phyloP scores from a whole-genome alignment of 2,329 filamentous ascomycete species.

The Aspergillus candidus region DNA sequence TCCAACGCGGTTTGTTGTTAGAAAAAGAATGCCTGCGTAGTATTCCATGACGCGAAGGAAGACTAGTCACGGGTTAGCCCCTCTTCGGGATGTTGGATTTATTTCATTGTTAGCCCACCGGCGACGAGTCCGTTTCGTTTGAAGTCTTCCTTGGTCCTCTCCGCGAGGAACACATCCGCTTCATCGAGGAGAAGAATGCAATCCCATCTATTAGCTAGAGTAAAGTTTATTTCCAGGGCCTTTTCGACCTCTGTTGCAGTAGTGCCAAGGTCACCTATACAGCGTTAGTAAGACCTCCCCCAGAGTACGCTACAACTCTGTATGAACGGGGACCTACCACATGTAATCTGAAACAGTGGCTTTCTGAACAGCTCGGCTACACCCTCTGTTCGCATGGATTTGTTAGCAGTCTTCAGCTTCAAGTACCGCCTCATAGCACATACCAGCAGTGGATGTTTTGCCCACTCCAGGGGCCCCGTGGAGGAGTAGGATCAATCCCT shows the following conservation, averaged over 20 bases:
- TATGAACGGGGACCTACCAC: constrained; percentile 17
- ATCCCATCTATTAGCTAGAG: constrained; percentile 21
- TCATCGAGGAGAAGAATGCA: constrained; percentile 43
- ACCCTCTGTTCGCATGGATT: background rate
- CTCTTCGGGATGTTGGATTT: too few species aligned
- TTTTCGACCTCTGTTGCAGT: constrained; percentile 25
- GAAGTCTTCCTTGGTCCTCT: constrained; percentile 29
- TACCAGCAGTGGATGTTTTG: constrained; percentile 2
- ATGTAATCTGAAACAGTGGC: constrained; percentile 40
- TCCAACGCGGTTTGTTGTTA: constrained; percentile 49
- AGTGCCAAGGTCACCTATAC: constrained; percentile 41
- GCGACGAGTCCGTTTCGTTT: constrained; percentile 39
- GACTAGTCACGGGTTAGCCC: constrained; percentile 23
- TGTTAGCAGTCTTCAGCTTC: background rate
- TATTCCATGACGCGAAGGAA: constrained; percentile 46
- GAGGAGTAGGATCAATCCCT: constrained; percentile 5
- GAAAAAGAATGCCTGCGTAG: constrained; percentile 40
- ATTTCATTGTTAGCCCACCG: constrained; percentile 7
- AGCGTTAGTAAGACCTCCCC: too few species aligned
- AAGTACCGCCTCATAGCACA: background rate
- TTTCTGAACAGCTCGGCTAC: constrained; percentile 1
- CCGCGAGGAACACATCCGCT: constrained; percentile 40
- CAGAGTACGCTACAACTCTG: too few species aligned
- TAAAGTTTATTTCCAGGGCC: constrained; percentile 23
- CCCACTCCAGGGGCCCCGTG: constrained; percentile 3